Evolutionary conservation across 257 asterid species (phyloP).

Genomic region (Gardenia jasminoides): DNA sequence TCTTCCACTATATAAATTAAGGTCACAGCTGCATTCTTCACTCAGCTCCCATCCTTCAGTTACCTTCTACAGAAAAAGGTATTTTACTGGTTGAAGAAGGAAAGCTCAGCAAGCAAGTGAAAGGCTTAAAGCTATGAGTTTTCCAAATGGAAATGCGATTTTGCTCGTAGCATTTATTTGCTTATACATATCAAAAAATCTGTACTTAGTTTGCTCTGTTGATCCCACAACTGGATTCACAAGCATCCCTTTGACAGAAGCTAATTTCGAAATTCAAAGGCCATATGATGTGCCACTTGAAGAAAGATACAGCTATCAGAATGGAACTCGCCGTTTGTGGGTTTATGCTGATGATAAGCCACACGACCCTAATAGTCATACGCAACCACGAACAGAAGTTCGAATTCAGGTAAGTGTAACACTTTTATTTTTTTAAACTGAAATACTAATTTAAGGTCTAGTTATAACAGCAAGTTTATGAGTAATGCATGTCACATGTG

Average conservation of each 20-base stretch:
- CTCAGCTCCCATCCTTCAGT: not conserved
- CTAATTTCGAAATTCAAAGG: conserved; percentile 29
- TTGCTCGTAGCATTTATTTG: not conserved
- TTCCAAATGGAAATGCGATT: not conserved
- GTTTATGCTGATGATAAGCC: conserved; percentile 36
- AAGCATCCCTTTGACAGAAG: conserved; percentile 20
- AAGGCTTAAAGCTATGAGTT: not conserved
- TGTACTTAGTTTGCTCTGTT: not conserved
- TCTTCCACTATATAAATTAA: not conserved
- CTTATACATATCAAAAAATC: not conserved
- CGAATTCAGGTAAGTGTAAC: too few species aligned
- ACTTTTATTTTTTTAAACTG: too few species aligned
- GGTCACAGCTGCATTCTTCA: not conserved
- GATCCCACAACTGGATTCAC: conserved; percentile 36
- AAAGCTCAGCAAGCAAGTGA: too few species aligned
- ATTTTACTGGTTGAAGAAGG: too few species aligned
- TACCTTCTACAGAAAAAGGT: too few species aligned
- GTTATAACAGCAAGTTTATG: too few species aligned
- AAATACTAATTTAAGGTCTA: too few species aligned
- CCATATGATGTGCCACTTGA: conserved; percentile 36
- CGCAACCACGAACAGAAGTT: too few species aligned
- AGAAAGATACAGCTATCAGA: conserved; percentile 23
- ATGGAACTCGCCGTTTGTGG: conserved; percentile 37
- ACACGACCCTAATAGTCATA: conserved; percentile 18
- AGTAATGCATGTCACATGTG: too few species aligned